These are phyloP conservation scores for Polyporus arcularius DNA, from an alignment of 768 basidiomycete species.

Conservation along the genomic window DNA sequence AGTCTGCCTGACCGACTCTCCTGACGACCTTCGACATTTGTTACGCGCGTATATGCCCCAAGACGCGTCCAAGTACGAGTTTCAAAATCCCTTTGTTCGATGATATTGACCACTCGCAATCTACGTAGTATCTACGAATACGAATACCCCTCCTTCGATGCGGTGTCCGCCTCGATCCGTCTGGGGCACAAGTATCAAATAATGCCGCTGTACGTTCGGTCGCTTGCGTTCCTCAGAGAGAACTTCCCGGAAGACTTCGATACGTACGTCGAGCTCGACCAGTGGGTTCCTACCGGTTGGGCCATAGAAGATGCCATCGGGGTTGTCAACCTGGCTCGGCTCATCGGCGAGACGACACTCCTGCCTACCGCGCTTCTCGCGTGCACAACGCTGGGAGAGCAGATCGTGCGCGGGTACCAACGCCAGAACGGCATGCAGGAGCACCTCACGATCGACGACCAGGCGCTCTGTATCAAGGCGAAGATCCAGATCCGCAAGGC, in stretches of 20 bases:
- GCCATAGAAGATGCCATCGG: too few species aligned
- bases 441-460: too few species aligned
- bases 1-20: background rate
- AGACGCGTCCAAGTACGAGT: background rate
- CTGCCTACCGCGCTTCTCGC: too few species aligned
- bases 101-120: background rate
- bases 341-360: too few species aligned
- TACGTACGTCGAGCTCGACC: background rate
- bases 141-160: background rate
- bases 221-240: background rate
- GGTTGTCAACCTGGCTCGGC: too few species aligned
- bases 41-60: background rate
- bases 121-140: background rate
- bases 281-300: background rate
- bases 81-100: background rate
- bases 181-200: constrained; percentile 3
- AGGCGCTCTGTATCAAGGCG: too few species aligned
- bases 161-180: background rate
- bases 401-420: too few species aligned
- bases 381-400: too few species aligned
- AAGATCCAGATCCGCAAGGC: too few species aligned
- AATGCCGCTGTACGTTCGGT: background rate
- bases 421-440: too few species aligned
- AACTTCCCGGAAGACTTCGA: background rate
- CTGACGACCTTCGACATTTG: background rate